These are phyloP conservation scores for Phytopythium montanum DNA, from an alignment of 352 stramenopile genomes.

Conservation along the genomic window DNA sequence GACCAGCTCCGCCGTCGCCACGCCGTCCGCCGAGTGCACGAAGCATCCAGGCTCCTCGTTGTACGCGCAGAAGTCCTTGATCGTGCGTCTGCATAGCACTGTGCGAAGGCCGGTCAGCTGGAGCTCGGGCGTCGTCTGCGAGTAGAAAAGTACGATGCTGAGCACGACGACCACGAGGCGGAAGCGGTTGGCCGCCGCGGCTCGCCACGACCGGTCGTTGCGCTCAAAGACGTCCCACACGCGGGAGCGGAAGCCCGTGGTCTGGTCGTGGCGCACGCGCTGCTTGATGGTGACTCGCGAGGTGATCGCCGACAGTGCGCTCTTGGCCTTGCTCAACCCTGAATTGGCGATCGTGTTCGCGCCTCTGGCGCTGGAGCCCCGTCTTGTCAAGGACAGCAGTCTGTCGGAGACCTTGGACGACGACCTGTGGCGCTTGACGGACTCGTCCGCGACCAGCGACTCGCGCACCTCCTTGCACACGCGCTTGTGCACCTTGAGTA, in stretches of 20 bases:
- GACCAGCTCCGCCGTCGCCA: conserved; percentile 15
- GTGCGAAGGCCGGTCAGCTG: conserved; percentile 38
- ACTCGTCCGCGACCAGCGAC: background rate
- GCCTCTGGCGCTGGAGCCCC: background rate
- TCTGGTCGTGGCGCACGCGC: conserved; percentile 16
- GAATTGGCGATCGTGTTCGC: background rate
- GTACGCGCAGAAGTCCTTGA: conserved; percentile 34
- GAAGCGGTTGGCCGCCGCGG: conserved; percentile 22
- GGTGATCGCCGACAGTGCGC: conserved; percentile 16
- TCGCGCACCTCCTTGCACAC: conserved; percentile 32
- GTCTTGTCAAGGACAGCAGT: background rate
- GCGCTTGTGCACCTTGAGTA: conserved; percentile 38
- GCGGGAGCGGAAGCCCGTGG: conserved; percentile 23
- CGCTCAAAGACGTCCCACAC: conserved; percentile 51
- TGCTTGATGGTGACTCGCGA: conserved; percentile 17
- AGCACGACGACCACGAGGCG: conserved; percentile 32
- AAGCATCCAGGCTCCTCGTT: conserved; percentile 35
- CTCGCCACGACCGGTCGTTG: conserved; percentile 21
- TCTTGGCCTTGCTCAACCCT: conserved; percentile 20
- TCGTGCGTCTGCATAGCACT: conserved; percentile 32
- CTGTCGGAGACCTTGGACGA: background rate
- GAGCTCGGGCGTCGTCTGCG: conserved; percentile 47
- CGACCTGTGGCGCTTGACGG: background rate
- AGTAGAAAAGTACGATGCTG: conserved; percentile 50
- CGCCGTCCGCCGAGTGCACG: conserved; percentile 15